Base-by-base conservation (phyloP, 2,329 filamentous ascomycete genomes). In the Cladosporium austrohemisphaericum region DNA sequence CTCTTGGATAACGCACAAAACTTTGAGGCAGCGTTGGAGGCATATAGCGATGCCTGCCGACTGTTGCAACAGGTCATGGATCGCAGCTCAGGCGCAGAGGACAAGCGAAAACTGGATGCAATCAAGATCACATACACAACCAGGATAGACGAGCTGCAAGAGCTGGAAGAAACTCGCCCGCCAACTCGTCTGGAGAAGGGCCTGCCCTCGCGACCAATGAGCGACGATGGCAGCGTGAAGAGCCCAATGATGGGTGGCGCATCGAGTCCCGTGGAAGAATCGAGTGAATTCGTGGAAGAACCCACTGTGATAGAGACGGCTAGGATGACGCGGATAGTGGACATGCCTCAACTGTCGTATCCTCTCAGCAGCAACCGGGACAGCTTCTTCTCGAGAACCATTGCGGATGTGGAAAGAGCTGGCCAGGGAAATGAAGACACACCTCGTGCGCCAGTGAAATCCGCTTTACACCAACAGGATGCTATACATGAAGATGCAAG, bases 1-100 rank as follows among this genome's bases (percentile, higher is more conserved):
- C 80, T 96, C 57, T 79, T 98, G 32, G 93, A 98, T 70, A 97
- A 96, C 78, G 90, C 89, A 11, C 88, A 93, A 62, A 95, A 97
- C 63, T 92, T 93, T 55, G 88, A 92, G 65, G 90, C 88, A 32
- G 93, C 93, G 14, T 84, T 94, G 64, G 82, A 89, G 61, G 90
- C 92, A 11, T 98, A 98, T 65, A 77, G 80, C 9, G 93, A 98
- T 69, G 93, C 94, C 3, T 98, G 93, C 65, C 80, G 84, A 49
- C 75, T 98, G 52, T 73, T 98, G 48, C 85, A 92, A 58, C 84
- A 94, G 61, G 93, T 98, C 4, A 86, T 98, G 72, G 74, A 84
- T 50, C 83, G 88, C 60, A 96, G 89, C 51, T 84, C 84, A 9
- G 88, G 85, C 5, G 84, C 91, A 26, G 90, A 95, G 46, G 93